Evolutionary conservation across 106 monocot species (phyloP), one percentile per base, ranked within the genome.

Genomic region (Acorus calamus): DNA sequence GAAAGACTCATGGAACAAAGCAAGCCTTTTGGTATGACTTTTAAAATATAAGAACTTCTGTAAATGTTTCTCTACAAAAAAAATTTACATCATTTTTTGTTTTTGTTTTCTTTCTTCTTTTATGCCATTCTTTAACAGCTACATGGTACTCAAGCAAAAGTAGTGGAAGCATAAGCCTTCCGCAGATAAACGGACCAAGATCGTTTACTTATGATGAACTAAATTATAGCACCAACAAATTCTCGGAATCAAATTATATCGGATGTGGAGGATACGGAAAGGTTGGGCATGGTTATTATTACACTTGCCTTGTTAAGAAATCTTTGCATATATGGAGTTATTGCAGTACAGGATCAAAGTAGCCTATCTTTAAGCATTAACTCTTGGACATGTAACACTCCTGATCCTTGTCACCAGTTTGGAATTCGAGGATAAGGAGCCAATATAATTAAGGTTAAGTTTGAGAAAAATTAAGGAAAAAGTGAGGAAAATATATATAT

Each of bases 241-340:
- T 82, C 60, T 73, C 81, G 4, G 69, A 59, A 55, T 47, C 55
- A 3, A 82, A 82, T 73, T 77, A 55, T 2, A 65, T 82, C 12
- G 81, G 83, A 54, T 14, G 3, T 46, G 81, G 84, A 1, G 74
- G 81, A 10, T 81, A 77, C 14, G 81, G 81, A 53, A 85, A 78
- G 63, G 82, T 83, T 28, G 1, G 28, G 28, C 28, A 28, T 28
- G 28, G 28, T 28, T 28, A 28, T 28, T 28, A 28, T 28, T 28
- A 28, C 1, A 28, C 28, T 28, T 28, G 28, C 28, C 28, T 28
- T 28, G 28, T 28, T 28, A 28, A 28, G 28, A 28, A 28, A 28
- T 28, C 28, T 28, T 28, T 28, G 28, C 28, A 28, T 28, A 28
- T 28, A 28, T 28, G 28, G 28, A 28, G 28, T 28, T 28, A 28